Evolutionary conservation across 2,329 filamentous ascomycete genomes (phyloP), one percentile per base, ranked within the genome.

Genomic region (Penicillium sp.): DNA sequence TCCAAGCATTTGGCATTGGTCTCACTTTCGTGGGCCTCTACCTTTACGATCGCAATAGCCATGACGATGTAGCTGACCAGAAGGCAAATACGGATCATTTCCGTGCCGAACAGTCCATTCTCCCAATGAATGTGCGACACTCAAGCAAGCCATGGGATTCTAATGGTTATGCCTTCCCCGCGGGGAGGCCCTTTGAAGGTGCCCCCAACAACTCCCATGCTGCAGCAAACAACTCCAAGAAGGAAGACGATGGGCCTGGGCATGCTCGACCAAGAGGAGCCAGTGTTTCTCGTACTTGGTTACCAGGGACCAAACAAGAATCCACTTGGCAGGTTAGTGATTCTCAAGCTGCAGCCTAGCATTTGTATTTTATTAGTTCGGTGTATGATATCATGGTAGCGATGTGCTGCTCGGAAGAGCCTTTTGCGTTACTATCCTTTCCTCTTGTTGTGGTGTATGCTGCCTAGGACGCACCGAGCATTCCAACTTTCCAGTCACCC

Each of bases 11-110:
- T 41, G 94, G 94, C 16, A 97, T 99, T 68, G 84, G 78, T 4
- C 84, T 99, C 45, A 99, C 94, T 0, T 96, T 97, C 70, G 68
- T 96, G 31, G 94, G 94, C 0, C 82, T 99, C 15, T 99, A 97
- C 72, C 83, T 99, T 40, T 99, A 99, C 75, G 94, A 99, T 75
- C 87, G 94, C 59, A 96, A 91, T 19, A 92, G 87, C 68, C 89
- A 95, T 70, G 89, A 89, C 65, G 91, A 91, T 69, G 92, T 92
- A 72, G 92, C 91, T 34, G 92, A 97, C 71, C 87, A 88, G 65
- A 87, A 88, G 63, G 91, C 90, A 4, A 81, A 81, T 57, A 75
- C 80, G 8, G 75, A 83, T 62, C 87, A 88, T 64, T 84, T 87
- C 66, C 84, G 91, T 68, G 82, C 82, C 27, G 78, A 80, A 34